Conservation (phyloP, 495 filamentous ascomycete species). For the Penicillium paradoxum region DNA sequence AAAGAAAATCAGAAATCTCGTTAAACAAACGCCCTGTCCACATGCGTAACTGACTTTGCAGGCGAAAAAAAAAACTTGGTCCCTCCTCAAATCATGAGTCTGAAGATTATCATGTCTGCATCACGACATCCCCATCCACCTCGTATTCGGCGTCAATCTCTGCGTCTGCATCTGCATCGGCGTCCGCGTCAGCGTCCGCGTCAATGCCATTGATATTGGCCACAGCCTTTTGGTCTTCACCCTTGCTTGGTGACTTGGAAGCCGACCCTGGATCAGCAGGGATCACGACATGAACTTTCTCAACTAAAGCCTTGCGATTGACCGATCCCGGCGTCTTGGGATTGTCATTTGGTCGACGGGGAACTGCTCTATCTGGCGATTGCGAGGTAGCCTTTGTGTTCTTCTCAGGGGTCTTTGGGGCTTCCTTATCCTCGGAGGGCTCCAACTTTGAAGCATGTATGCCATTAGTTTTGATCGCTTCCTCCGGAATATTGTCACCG, state of each 20-base stretch:
- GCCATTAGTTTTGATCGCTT: conserved; percentile 20
- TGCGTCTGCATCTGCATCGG: conserved; percentile 27
- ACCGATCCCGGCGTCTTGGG: conserved; percentile 28
- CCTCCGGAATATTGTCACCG: conserved; percentile 3
- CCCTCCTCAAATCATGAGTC: conserved; percentile 4
- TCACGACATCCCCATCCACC: conserved; percentile 36
- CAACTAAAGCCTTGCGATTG: conserved; percentile 37
- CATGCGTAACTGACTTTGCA: conserved; percentile 21
- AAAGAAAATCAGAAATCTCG: conserved; percentile 10
- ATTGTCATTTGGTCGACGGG: conserved; percentile 16
- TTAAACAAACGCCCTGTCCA: conserved; percentile 21
- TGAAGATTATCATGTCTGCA: conserved; percentile 30
- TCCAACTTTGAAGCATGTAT: conserved; percentile 16
- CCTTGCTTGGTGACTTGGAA: conserved; percentile 1
- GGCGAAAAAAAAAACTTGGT: background rate
- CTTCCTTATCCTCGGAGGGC: background rate
- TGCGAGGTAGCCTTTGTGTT: conserved; percentile 12
- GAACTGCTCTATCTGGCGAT: conserved; percentile 16
- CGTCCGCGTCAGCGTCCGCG: conserved; percentile 16
- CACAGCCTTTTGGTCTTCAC: conserved; percentile 4
- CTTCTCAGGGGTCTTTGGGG: conserved; percentile 15
- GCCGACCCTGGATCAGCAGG: conserved; percentile 24
- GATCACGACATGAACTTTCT: conserved; percentile 35
- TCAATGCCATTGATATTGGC: conserved; percentile 23
- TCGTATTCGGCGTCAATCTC: conserved; percentile 32